A percentile compares a stretch with the other conserved stretches of the same genome.
phyloP scores from a whole-genome alignment of 2,329 filamentous ascomycete species.

The Fusarium buharicum region DNA sequence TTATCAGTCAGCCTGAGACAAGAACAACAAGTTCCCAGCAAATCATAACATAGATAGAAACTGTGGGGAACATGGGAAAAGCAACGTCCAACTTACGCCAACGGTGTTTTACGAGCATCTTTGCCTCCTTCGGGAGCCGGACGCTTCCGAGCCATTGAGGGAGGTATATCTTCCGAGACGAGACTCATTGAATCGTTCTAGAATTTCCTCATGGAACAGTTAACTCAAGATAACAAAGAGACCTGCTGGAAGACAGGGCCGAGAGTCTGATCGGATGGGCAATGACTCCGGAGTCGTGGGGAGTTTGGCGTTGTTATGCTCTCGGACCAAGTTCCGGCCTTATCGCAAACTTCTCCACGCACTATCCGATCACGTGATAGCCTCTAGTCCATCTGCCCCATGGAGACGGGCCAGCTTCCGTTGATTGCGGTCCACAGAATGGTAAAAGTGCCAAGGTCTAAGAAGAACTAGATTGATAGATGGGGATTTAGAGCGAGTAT shows the following conservation, averaged over 20 bases:
- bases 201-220: neutral
- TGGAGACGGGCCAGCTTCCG: constrained; percentile 22
- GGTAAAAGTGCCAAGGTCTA: neutral
- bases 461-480: neutral
- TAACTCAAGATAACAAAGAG: neutral
- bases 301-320: constrained; percentile 32
- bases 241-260: constrained; percentile 24
- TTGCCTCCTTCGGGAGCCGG: constrained; percentile 35
- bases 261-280: constrained; percentile 12
- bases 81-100: constrained; percentile 36
- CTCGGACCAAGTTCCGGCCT: constrained; percentile 32
- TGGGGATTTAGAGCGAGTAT: neutral
- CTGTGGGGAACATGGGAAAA: constrained; percentile 20
- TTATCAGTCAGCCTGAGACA: neutral
- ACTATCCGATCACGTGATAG: constrained; percentile 25
- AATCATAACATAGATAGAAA: neutral
- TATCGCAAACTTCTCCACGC: constrained; percentile 4
- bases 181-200: constrained; percentile 19
- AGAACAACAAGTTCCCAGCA: neutral
- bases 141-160: constrained; percentile 41
- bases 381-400: neutral
- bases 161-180: constrained; percentile 27
- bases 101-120: constrained; percentile 42
- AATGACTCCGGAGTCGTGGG: constrained; percentile 17
- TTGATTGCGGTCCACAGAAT: neutral